Conservation (phyloP, 352 stramenopile species). For the Phytophthora fragariae region DNA sequence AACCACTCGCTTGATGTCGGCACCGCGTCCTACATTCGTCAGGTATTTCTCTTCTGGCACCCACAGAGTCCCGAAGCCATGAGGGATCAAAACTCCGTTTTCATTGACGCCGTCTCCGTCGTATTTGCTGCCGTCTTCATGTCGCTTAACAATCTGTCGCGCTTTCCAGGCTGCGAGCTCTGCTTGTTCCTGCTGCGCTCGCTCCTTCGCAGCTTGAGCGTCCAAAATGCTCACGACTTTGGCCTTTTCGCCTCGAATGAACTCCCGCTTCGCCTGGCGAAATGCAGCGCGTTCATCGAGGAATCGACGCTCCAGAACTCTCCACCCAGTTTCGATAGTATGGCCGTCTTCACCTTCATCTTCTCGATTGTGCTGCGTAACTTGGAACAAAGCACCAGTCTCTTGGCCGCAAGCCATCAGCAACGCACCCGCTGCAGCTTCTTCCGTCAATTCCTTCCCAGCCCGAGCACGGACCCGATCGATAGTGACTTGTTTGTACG, state of each 20-base stretch:
- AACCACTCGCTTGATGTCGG: slow-evolving; percentile 58
- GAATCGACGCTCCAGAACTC: slow-evolving; percentile 50
- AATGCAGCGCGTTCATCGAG: slow-evolving; percentile 57
- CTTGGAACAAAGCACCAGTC: slow-evolving; percentile 50
- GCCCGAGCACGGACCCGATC: slow-evolving; percentile 47
- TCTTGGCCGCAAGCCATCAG: slow-evolving; percentile 58
- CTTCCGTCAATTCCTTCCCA: slow-evolving; percentile 33
- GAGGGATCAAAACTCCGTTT: slow-evolving; percentile 53
- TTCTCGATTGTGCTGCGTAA: slow-evolving; percentile 47
- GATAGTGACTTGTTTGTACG: slow-evolving; percentile 75
- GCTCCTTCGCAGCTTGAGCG: slow-evolving; percentile 37
- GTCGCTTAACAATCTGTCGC: slow-evolving; percentile 69
- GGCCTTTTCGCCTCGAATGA: slow-evolving; percentile 48
- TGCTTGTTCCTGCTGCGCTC: slow-evolving; percentile 40
- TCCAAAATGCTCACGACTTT: slow-evolving; percentile 50
- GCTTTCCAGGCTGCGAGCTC: slow-evolving; percentile 48
- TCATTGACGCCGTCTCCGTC: slow-evolving; percentile 61
- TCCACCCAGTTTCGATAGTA: slow-evolving; percentile 26
- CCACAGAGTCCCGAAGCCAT: slow-evolving; percentile 68
- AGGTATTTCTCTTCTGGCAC: slow-evolving; percentile 49
- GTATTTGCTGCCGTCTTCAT: slow-evolving; percentile 74
- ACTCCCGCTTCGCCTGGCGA: slow-evolving; percentile 50
- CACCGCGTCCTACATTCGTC: slow-evolving; percentile 18
- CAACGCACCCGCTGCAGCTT: slow-evolving; percentile 59
- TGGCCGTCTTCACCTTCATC: neutral